phyloP scores from a whole-genome alignment of 169 alveolate genomes.

The Plasmodium gaboni region DNA sequence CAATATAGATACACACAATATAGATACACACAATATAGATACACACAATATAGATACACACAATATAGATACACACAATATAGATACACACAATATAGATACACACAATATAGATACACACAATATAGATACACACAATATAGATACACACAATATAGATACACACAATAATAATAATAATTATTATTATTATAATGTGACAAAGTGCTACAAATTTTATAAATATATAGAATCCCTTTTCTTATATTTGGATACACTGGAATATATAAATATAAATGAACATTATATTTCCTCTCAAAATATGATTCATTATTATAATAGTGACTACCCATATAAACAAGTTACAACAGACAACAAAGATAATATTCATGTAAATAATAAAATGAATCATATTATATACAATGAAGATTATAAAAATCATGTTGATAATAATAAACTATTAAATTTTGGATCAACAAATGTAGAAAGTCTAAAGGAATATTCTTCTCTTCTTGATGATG shows the following conservation, averaged over 20 bases:
- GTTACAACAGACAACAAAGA: too few species aligned
- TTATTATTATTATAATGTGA: neutral
- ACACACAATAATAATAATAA: neutral
- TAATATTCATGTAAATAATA: neutral
- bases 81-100: too few species aligned
- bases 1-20: too few species aligned
- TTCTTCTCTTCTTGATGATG: neutral
- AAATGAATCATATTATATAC: neutral
- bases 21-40: too few species aligned
- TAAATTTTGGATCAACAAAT: too few species aligned
- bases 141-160: too few species aligned
- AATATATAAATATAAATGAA: neutral
- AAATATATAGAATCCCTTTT: neutral
- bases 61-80: too few species aligned
- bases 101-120: too few species aligned
- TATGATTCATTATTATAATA: neutral
- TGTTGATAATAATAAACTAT: neutral
- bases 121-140: too few species aligned
- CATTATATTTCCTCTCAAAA: neutral
- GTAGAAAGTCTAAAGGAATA: too few species aligned
- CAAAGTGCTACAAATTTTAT: neutral
- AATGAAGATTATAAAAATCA: neutral
- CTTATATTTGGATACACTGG: conserved; percentile 32
- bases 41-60: too few species aligned
- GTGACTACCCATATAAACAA: neutral